Evolutionary conservation across 352 stramenopile genomes (phyloP).

Genomic region (Phytophthora meadii): DNA sequence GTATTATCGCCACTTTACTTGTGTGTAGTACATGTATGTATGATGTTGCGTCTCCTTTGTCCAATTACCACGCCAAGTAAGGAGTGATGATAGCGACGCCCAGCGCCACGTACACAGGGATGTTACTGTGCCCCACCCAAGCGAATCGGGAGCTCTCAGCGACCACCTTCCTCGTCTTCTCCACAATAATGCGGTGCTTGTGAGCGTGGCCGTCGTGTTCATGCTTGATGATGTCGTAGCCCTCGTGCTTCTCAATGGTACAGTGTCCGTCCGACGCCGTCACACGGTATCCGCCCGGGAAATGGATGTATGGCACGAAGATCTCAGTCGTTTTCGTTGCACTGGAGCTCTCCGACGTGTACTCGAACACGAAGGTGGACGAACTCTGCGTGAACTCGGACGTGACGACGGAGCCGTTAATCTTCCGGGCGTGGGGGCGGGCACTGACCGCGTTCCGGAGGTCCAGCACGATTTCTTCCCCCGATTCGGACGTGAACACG

Average conservation of each 20-base stretch:
- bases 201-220: slow-evolving; percentile 36
- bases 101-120: slow-evolving; percentile 41
- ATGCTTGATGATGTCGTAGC: slow-evolving; percentile 58
- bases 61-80: slow-evolving; percentile 27
- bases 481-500: slow-evolving; percentile 32
- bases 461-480: slow-evolving; percentile 31
- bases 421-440: slow-evolving; percentile 67
- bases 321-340: slow-evolving; percentile 29
- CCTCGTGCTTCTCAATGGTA: slow-evolving; percentile 49
- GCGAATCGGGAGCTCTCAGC: slow-evolving; percentile 10
- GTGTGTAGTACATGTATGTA: not conserved
- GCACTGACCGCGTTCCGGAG: slow-evolving; percentile 32
- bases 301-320: slow-evolving; percentile 48
- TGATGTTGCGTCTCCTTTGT: not conserved
- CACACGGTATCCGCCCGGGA: slow-evolving; percentile 40
- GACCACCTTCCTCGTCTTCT: slow-evolving; percentile 25
- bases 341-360: slow-evolving; percentile 22
- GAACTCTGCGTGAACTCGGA: slow-evolving; percentile 58
- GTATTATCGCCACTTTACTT: slow-evolving; percentile 20
- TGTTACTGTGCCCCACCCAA: slow-evolving; percentile 34
- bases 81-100: slow-evolving; percentile 28
- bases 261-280: slow-evolving; percentile 43
- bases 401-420: slow-evolving; percentile 58
- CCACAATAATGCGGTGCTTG: slow-evolving; percentile 46
- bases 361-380: slow-evolving; percentile 71